Conservation (phyloP, 768 basidiomycete species). For the Psilocybe sp. region DNA sequence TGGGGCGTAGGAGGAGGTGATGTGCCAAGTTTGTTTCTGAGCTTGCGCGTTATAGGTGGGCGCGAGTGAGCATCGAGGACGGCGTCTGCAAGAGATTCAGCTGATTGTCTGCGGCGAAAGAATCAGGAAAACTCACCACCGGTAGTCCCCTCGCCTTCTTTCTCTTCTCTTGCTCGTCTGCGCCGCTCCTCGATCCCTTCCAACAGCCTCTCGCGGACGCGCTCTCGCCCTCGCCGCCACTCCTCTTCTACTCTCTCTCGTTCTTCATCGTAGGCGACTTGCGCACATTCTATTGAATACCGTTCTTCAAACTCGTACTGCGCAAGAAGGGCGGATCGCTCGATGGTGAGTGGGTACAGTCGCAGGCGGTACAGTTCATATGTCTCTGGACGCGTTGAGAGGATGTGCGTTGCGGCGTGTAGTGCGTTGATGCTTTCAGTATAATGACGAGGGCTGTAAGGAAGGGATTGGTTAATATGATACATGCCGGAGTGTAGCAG, state of each 20-base stretch:
- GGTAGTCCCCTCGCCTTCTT: slow-evolving; percentile 81
- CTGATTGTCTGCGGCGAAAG: slow-evolving; percentile 1
- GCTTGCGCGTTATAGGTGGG: slow-evolving; percentile 79
- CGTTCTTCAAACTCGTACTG: slow-evolving; percentile 67
- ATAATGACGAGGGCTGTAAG: slow-evolving; percentile 54
- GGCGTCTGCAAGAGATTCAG: slow-evolving; percentile 46
- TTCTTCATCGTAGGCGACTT: slow-evolving; percentile 76
- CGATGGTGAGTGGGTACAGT: slow-evolving; percentile 69
- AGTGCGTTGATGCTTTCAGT: slow-evolving; percentile 61
- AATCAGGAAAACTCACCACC: slow-evolving; percentile 45
- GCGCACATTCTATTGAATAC: slow-evolving; percentile 61
- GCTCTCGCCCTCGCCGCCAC: slow-evolving; percentile 71
- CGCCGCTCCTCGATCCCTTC: slow-evolving; percentile 86
- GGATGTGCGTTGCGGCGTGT: slow-evolving; percentile 55
- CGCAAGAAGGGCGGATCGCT: slow-evolving; percentile 72
- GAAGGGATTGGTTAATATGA: slow-evolving; percentile 4
- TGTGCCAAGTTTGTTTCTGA: slow-evolving; percentile 76
- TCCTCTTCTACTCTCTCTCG: slow-evolving; percentile 79
- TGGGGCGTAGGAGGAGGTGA: slow-evolving; percentile 79
- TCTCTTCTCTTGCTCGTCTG: slow-evolving; percentile 79
- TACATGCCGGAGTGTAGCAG: not conserved
- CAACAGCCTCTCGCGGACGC: slow-evolving; percentile 72
- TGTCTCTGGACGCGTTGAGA: slow-evolving; percentile 67
- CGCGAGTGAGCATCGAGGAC: slow-evolving; percentile 74
- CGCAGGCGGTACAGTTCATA: slow-evolving; percentile 66